Evolutionary conservation across 257 asterid species (phyloP).

Genomic region (Nicotiana attenuata): DNA sequence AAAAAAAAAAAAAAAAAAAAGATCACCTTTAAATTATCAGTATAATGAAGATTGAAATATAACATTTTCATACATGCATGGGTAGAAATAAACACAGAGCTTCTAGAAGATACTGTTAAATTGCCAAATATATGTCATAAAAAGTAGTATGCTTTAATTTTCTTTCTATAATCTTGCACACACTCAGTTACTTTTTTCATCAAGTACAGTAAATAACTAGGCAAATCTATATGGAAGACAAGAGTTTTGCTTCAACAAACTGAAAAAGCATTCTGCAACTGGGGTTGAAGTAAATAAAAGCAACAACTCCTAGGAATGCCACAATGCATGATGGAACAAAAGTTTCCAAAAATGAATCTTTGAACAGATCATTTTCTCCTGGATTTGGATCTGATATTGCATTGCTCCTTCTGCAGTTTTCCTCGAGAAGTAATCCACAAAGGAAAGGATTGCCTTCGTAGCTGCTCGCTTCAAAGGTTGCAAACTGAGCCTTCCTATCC

Average conservation of each 20-base stretch:
- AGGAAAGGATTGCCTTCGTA: slow-evolving; percentile 27
- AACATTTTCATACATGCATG: background rate
- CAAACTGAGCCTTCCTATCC: slow-evolving; percentile 21
- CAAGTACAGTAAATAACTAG: background rate
- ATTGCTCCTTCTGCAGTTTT: slow-evolving; percentile 2
- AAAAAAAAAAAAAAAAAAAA: too few species aligned
- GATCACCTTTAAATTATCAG: background rate
- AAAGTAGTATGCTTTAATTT: background rate
- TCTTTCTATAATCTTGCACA: background rate
- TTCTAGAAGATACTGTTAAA: background rate
- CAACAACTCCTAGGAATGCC: slow-evolving; percentile 11
- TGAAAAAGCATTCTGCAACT: background rate
- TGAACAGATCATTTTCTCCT: slow-evolving; percentile 1
- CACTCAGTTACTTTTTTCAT: background rate
- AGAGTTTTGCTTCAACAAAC: background rate
- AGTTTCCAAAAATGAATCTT: slow-evolving; percentile 7
- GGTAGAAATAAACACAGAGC: background rate
- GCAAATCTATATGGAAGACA: background rate
- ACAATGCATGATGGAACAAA: slow-evolving; percentile 11
- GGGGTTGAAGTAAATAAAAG: slow-evolving; percentile 10
- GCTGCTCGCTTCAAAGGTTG: slow-evolving; percentile 14
- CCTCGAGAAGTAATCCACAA: slow-evolving; percentile 18
- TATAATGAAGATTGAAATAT: background rate
- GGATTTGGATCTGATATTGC: background rate
- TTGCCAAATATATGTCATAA: background rate